phyloP scores from a whole-genome alignment of 306 rosid genomes.

The Sphenostylis stenocarpa region DNA sequence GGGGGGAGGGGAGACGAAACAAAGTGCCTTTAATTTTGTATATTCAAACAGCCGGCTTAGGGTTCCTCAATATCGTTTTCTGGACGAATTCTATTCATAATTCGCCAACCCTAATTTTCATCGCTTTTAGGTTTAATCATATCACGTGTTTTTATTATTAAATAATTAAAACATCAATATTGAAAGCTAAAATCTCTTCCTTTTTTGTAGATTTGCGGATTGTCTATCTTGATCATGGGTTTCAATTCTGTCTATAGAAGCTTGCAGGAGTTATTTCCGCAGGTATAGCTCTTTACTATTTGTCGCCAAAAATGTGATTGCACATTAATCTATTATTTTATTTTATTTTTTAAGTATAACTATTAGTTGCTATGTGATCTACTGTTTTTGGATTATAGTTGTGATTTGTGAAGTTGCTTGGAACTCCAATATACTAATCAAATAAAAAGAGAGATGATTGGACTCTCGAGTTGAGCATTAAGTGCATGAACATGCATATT shows the following conservation, averaged over 20 bases:
- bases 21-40: background rate
- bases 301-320: background rate
- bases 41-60: slow-evolving; percentile 11
- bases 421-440: background rate
- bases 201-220: slow-evolving; percentile 36
- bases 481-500: background rate
- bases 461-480: slow-evolving; percentile 1
- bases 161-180: background rate
- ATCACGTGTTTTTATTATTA: background rate
- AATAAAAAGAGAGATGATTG: background rate
- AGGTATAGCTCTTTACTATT: slow-evolving; percentile 41
- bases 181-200: background rate
- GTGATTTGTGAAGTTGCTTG: slow-evolving; percentile 4
- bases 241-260: slow-evolving; percentile 54
- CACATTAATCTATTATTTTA: background rate
- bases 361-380: background rate
- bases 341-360: background rate
- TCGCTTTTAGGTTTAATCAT: background rate
- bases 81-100: background rate
- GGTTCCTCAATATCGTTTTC: background rate
- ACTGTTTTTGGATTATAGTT: slow-evolving; percentile 4
- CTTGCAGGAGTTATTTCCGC: slow-evolving; percentile 74
- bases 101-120: background rate
- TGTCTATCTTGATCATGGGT: slow-evolving; percentile 52
- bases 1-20: too few species aligned